Conservation (phyloP, 345 rosid genomes). For the Noccaea bulbosa region DNA sequence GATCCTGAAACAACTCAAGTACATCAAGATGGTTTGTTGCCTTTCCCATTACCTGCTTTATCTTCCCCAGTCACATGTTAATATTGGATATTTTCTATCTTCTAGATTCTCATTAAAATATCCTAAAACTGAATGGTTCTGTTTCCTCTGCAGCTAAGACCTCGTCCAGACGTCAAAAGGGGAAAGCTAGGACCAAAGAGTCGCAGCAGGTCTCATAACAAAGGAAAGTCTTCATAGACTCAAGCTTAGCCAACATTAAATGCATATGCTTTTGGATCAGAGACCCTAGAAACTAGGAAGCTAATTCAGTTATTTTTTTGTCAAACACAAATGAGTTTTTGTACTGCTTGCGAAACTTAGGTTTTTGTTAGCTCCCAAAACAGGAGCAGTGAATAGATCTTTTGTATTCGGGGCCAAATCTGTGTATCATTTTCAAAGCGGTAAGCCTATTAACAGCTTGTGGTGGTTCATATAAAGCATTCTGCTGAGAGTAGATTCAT, state of each 20-base stretch:
- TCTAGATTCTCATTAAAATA: too few species aligned
- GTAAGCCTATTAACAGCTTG: not conserved
- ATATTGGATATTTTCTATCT: not conserved
- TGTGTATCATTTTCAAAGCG: conserved; percentile 19
- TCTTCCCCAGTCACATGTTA: not conserved
- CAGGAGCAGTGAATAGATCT: conserved; percentile 27
- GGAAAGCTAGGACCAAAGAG: conserved; percentile 42
- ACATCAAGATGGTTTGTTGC: conserved; percentile 64
- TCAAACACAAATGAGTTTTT: conserved; percentile 9
- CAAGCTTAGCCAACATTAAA: conserved; percentile 16
- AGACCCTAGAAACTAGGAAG: conserved; percentile 13
- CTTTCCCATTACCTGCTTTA: conserved; percentile 11
- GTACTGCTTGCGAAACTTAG: not conserved
- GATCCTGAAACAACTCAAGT: conserved; percentile 78
- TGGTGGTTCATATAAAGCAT: conserved; percentile 4
- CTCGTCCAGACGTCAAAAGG: conserved; percentile 50
- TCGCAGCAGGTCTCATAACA: conserved; percentile 12
- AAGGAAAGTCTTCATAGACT: conserved; percentile 14
- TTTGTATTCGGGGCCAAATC: conserved; percentile 7
- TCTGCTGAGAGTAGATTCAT: conserved; percentile 24
- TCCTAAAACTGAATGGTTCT: conserved; percentile 23
- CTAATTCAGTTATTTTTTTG: conserved; percentile 13
- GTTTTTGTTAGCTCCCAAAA: conserved; percentile 28
- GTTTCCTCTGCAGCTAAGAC: conserved; percentile 57
- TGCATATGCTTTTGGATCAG: conserved; percentile 7